Percentiles rank a stretch among this genome's conserved stretches.
phyloP scores from a whole-genome alignment of 345 rosid genomes.

The Cochlearia excelsa region DNA sequence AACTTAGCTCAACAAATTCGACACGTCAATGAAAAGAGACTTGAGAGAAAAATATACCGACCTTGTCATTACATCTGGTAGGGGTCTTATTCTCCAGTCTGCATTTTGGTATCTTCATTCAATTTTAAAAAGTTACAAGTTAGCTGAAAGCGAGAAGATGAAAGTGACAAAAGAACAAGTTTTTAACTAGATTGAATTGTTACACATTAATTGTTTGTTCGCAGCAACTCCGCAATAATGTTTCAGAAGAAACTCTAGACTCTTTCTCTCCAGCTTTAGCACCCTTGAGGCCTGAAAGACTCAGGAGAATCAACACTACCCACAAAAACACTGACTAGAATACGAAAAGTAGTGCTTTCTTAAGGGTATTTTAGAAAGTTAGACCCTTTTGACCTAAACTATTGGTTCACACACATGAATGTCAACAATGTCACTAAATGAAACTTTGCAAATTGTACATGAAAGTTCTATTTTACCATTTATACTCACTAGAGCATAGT shows the following conservation, averaged over 20 bases:
- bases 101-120: conserved; percentile 85
- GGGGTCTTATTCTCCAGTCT: no score
- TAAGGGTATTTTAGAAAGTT: neutral
- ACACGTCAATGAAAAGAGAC: conserved; percentile 4
- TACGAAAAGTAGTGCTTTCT: neutral
- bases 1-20: conserved; percentile 5
- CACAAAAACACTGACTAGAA: neutral
- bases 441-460: neutral
- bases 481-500: neutral
- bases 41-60: conserved; percentile 23
- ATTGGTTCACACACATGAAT: conserved; percentile 11
- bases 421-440: conserved; percentile 1
- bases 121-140: conserved; percentile 18
- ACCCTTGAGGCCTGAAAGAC: conserved; percentile 74
- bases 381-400: conserved; percentile 4
- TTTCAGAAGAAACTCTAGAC: conserved; percentile 76
- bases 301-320: conserved; percentile 4
- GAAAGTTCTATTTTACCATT: neutral
- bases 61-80: conserved; percentile 84
- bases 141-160: conserved; percentile 11
- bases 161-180: conserved; percentile 13
- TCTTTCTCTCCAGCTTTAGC: conserved; percentile 80
- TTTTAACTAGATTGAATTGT: conserved; percentile 22
- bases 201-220: conserved; percentile 78
- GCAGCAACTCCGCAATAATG: conserved; percentile 77